Evolutionary conservation across 1,284 basidiomycete species (phyloP).

Genomic region (Moesziomyces parantarcticus): DNA sequence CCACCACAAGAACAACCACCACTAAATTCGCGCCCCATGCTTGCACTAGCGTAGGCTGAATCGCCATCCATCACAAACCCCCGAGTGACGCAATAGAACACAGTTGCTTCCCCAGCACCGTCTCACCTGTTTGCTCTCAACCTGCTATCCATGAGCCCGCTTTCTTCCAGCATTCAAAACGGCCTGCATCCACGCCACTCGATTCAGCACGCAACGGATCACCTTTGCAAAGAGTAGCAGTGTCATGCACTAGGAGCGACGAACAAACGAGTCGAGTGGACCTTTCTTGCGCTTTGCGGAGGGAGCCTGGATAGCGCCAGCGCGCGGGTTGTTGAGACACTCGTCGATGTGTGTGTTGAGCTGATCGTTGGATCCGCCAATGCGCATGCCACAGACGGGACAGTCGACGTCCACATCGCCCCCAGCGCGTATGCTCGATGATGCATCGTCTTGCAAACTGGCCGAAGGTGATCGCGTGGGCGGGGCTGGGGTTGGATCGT

Average conservation of each 20-base stretch:
- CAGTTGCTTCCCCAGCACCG: background rate
- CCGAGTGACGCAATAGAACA: background rate
- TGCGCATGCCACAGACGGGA: slow-evolving; percentile 31
- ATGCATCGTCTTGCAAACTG: background rate
- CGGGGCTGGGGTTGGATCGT: slow-evolving; percentile 2
- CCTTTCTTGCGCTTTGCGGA: slow-evolving; percentile 21
- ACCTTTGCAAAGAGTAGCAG: no score
- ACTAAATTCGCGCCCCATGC: slow-evolving; percentile 23
- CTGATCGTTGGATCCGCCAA: slow-evolving; percentile 32
- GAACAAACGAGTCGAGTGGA: slow-evolving; percentile 41
- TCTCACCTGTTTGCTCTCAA: background rate
- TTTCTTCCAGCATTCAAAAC: no score
- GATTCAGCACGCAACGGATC: no score
- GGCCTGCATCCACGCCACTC: no score
- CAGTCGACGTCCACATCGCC: slow-evolving; percentile 12
- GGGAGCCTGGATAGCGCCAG: background rate
- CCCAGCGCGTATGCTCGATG: background rate
- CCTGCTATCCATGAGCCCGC: no score
- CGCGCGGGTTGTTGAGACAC: slow-evolving; percentile 34
- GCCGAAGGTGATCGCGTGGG: no score
- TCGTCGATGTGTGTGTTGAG: slow-evolving; percentile 53
- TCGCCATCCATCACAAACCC: background rate
- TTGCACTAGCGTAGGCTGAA: background rate
- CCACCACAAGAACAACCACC: slow-evolving; percentile 59
- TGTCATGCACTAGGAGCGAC: slow-evolving; percentile 6